Percentiles rank a stretch among this genome's conserved stretches.
These are phyloP conservation scores for Colletotrichum camelliae DNA, from an alignment of 2,329 filamentous ascomycete genomes.

Conservation along the genomic window DNA sequence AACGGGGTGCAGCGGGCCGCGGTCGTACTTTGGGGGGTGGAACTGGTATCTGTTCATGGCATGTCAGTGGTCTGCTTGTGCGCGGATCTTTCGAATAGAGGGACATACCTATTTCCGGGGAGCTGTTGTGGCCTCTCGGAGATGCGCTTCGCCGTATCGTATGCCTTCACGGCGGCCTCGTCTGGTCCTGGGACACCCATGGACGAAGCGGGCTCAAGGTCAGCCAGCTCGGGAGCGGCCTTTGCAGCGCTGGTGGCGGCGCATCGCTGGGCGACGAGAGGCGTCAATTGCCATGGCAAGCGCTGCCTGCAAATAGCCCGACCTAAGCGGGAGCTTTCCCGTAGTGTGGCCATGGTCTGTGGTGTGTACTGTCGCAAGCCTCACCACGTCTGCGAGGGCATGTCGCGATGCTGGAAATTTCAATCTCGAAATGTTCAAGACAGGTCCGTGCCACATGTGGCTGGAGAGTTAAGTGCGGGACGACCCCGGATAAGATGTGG, in stretches of 20 bases:
- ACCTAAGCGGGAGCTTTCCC: conserved; percentile 43
- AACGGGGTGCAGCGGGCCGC: conserved; percentile 90
- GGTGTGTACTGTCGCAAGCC: conserved; percentile 3
- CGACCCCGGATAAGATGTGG: neutral
- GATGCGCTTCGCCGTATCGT: conserved; percentile 42
- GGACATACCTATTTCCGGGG: conserved; percentile 51
- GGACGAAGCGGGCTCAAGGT: conserved; percentile 58
- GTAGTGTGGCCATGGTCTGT: conserved; percentile 45
- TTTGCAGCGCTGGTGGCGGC: conserved; percentile 51
- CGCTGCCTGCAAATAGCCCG: conserved; percentile 34
- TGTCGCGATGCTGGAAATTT: conserved; percentile 23
- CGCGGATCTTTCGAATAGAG: conserved; percentile 6
- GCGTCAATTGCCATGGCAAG: conserved; percentile 27
- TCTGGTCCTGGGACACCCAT: conserved; percentile 48
- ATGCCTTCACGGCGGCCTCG: conserved; percentile 41
- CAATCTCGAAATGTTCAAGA: conserved; percentile 21
- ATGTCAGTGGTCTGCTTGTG: conserved; percentile 27
- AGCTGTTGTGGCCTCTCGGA: conserved; percentile 42
- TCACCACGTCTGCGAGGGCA: conserved; percentile 6
- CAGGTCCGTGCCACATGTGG: conserved; percentile 19
- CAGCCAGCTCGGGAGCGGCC: conserved; percentile 41
- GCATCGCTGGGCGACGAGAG: conserved; percentile 39
- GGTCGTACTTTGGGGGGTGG: conserved; percentile 92
- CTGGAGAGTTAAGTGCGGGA: neutral
- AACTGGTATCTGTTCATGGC: conserved; percentile 75